A percentile compares a stretch with the other conserved stretches of the same genome.
Conservation (phyloP, 2,329 filamentous ascomycete genomes). For the Aspergillus awamori region DNA sequence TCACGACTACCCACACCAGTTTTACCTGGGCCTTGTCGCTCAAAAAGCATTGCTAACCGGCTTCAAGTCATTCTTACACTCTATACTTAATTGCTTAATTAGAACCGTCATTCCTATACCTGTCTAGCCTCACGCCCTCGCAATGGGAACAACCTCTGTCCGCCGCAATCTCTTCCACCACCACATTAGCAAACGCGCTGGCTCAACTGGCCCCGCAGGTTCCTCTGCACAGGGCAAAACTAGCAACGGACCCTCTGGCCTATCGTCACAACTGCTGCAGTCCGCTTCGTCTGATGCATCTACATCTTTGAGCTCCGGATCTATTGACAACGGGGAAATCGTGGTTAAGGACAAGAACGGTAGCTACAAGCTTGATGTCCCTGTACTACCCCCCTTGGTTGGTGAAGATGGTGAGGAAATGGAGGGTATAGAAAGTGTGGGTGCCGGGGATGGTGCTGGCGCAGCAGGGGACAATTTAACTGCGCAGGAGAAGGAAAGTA, state of each 20-base stretch:
- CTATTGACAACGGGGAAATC: conserved; percentile 48
- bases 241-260: conserved; percentile 24
- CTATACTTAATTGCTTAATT: not conserved
- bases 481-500: conserved; percentile 49
- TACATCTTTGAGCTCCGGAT: conserved; percentile 24
- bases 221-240: conserved; percentile 17
- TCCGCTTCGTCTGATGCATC: conserved; percentile 26
- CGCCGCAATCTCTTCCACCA: conserved; percentile 50
- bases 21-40: not conserved
- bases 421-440: conserved; percentile 53
- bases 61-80: not conserved
- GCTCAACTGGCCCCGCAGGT: conserved; percentile 33
- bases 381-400: conserved; percentile 41
- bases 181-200: conserved; percentile 47
- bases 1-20: not conserved
- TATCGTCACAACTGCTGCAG: conserved; percentile 29
- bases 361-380: conserved; percentile 52
- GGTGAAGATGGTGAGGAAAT: conserved; percentile 46
- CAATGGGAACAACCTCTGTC: conserved; percentile 40
- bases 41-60: not conserved
- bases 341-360: conserved; percentile 54
- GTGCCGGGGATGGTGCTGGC: conserved; percentile 58
- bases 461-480: conserved; percentile 58
- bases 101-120: not conserved
- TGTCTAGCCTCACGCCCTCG: not conserved